Evolutionary conservation across 495 filamentous ascomycete genomes (phyloP), one percentile per base, ranked within the genome.

Genomic region (Penicillium salamii): DNA sequence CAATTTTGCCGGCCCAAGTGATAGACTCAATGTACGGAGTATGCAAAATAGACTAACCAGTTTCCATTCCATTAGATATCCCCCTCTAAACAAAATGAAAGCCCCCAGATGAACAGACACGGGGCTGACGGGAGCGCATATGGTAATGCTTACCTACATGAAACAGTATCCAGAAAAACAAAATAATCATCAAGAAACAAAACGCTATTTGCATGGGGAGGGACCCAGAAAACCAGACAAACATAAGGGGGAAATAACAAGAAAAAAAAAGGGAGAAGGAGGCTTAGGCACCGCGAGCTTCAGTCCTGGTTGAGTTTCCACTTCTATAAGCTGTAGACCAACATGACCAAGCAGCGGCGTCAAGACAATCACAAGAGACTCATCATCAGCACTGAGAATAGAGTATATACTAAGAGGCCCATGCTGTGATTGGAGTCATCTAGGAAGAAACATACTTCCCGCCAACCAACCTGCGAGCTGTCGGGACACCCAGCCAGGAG

Each of bases 401-500:
- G 43, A 32, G 50, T 54, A 55, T 55, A 58, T 48, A 53, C 45
- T 39, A 44, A 23, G 33, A 29, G 34, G 3, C n/a, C 15, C 14
- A 26, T 18, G 13, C 33, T 9, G 24, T 23, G 13, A 7, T 34
- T 23, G 14, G 18, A 40, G 12, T 11, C 9, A 11, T 3, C 41
- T 52, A 75, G 26, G 70, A 56, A 38, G 72, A 62, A 13, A 70
- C 65, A 50, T 92, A 95, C 70, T 88, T 91, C 36, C 91, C 91
- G 61, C 83, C 87, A 19, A 86, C 74, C 46, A 96, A 58, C 68
- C 85, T 92, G 72, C 82, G 86, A 43, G 81, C 72, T 1, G 83
- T 78, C 17, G 81, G 80, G 33, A 96, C 80, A 18, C 85, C 81
- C 26, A 80, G 84, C 93, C 92, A 97, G 37, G 63, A 74, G 21